Evolutionary conservation across 768 basidiomycete genomes (phyloP).

Genomic region (Xanthoconium purpureum): DNA sequence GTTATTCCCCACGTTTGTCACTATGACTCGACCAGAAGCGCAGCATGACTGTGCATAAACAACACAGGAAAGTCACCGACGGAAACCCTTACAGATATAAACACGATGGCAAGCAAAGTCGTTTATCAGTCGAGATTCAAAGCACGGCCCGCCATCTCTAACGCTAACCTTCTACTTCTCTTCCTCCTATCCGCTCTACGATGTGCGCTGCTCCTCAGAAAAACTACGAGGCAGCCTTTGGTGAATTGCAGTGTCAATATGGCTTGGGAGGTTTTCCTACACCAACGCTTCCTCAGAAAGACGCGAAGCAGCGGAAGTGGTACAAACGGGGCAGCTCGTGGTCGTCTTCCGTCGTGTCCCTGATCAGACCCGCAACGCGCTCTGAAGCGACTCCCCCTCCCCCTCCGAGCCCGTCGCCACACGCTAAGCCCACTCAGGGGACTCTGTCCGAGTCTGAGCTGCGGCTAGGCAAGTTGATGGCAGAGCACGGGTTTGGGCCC

Average conservation of each 20-base stretch:
- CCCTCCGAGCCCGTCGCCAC: not conserved
- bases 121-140: not conserved
- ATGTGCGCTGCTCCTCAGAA: constrained; percentile 12
- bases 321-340: constrained; percentile 13
- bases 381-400: not conserved
- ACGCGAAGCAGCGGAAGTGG: constrained; percentile 14
- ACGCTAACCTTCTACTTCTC: not conserved
- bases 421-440: not conserved
- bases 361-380: constrained; percentile 1
- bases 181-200: not conserved
- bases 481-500: not conserved
- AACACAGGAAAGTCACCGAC: no score
- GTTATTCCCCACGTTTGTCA: not conserved
- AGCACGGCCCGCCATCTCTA: no score
- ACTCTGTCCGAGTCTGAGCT: not conserved
- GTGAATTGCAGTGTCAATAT: constrained; percentile 18
- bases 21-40: constrained; percentile 4
- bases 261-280: constrained; percentile 11
- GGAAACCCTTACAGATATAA: constrained; percentile 3
- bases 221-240: constrained; percentile 26
- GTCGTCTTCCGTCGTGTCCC: constrained; percentile 16
- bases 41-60: not conserved
- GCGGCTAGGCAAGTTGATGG: not conserved
- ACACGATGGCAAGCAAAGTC: not conserved
- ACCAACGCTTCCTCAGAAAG: not conserved